Evolutionary conservation across 2,329 filamentous ascomycete species (phyloP), one percentile per base, ranked within the genome.

Genomic region (Lomentospora prolificans): DNA sequence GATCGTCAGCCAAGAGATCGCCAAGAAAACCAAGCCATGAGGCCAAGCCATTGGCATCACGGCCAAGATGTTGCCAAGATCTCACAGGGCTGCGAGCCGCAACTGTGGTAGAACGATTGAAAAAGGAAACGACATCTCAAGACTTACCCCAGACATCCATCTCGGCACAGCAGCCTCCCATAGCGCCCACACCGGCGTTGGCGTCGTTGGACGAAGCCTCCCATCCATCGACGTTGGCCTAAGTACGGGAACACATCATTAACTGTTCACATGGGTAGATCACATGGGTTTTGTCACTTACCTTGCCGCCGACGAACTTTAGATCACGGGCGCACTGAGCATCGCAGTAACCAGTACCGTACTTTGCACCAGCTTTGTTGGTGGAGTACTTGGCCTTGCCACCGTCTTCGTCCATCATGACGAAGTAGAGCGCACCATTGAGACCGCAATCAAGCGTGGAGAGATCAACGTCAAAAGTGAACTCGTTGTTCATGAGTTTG

Each of bases 401-500:
- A 60, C 77, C 78, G 57, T 79, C 75, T 30, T 71, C 67, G n/a
- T 78, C 74, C 79, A 82, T 82, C 58, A 75, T 69, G 19, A 77
- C 72, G 51, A 81, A 75, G 68, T 85, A 85, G 41, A 86, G 67
- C 24, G 83, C 83, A 53, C 81, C 81, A 67, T 87, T 86, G 59
- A 87, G 67, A 55, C 85, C 84, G 62, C 85, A 87, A 24, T 63
- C 77, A 24, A 86, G 72, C 57, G 76, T 76, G 27, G 81, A 84
- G 30, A 85, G 75, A 63, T 87, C 83, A 14, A 86, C 81, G 57
- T 85, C 82, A 57, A 86, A 85, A 30, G 79, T 78, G 63, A 87
- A 79, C 66, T 87, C 84, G 63, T 81, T 74, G 68, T 79, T 78
- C 58, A 78, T 71, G 53, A 85, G 71, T 57, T 80, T 74, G 69